Percentiles rank a stretch among this genome's conserved stretches.
These are phyloP conservation scores for Heterobasidion annosum DNA, from an alignment of 1,284 basidiomycete species.

Conservation along the genomic window DNA sequence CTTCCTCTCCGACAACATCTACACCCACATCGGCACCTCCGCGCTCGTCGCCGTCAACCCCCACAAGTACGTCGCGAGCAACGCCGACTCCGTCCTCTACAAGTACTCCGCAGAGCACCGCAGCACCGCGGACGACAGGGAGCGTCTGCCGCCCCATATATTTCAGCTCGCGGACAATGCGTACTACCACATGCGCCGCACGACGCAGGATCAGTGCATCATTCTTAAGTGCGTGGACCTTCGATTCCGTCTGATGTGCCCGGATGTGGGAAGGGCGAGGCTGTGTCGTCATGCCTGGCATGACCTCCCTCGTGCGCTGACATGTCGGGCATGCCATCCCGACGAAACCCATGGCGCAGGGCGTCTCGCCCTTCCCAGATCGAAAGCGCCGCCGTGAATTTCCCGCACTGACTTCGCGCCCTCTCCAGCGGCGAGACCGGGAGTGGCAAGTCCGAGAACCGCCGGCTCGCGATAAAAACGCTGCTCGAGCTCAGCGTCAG, in stretches of 20 bases:
- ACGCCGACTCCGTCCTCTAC: slow-evolving; percentile 74
- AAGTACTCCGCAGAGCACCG: slow-evolving; percentile 74
- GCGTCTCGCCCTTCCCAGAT: no score
- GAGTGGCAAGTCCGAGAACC: slow-evolving; percentile 90
- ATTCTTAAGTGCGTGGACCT: slow-evolving; percentile 58
- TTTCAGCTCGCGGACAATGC: slow-evolving; percentile 87
- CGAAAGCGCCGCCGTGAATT: no score
- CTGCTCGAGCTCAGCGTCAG: slow-evolving; percentile 84
- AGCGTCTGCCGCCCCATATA: slow-evolving; percentile 57
- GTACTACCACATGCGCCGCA: slow-evolving; percentile 95
- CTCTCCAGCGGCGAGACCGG: slow-evolving; percentile 77
- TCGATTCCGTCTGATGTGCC: neutral
- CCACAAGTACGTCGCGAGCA: slow-evolving; percentile 76
- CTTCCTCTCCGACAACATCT: slow-evolving; percentile 78
- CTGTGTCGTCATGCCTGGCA: neutral
- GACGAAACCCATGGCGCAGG: no score
- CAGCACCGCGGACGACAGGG: slow-evolving; percentile 35
- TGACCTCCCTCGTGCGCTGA: no score
- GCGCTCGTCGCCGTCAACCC: slow-evolving; percentile 81
- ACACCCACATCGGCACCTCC: slow-evolving; percentile 68
- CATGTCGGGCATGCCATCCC: no score
- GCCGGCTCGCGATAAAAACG: slow-evolving; percentile 84
- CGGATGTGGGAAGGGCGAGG: neutral
- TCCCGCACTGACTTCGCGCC: no score
- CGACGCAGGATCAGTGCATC: slow-evolving; percentile 88